A percentile compares a stretch with the other conserved stretches of the same genome.
phyloP scores from a whole-genome alignment of 1,284 basidiomycete species.

The Peniophora sp. region DNA sequence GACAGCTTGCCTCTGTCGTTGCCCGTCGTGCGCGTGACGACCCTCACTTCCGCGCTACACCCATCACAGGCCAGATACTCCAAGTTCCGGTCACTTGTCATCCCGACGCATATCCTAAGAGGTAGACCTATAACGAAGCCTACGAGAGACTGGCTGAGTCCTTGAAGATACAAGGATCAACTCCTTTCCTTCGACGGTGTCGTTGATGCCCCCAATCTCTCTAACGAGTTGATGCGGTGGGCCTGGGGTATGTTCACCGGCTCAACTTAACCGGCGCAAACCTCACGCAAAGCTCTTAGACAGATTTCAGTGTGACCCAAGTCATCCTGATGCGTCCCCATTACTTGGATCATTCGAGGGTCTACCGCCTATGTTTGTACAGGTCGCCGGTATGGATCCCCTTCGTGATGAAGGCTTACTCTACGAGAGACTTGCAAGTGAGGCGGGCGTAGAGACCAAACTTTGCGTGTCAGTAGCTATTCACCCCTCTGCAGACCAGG shows the following conservation, averaged over 20 bases:
- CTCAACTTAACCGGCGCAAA: neutral
- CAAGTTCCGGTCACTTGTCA: constrained; percentile 7
- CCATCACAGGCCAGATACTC: constrained; percentile 10
- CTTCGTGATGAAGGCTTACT: constrained; percentile 17
- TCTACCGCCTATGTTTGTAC: constrained; percentile 13
- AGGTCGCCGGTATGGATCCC: constrained; percentile 14
- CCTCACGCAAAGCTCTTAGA: no score
- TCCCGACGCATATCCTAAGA: constrained; percentile 7
- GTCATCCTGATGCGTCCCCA: constrained; percentile 11
- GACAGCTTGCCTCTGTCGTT: constrained; percentile 9
- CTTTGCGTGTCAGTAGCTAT: constrained; percentile 13
- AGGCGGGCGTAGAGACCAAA: constrained; percentile 9
- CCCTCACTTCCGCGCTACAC: constrained; percentile 4
- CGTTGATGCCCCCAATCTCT: constrained; percentile 4
- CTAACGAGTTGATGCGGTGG: neutral
- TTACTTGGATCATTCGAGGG: constrained; percentile 11
- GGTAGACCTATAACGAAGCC: no score
- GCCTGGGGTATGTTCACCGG: neutral
- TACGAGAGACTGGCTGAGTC: no score
- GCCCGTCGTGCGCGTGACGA: constrained; percentile 10
- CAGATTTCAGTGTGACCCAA: neutral
- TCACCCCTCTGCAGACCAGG: neutral
- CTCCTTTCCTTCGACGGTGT: constrained; percentile 7
- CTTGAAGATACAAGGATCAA: neutral
- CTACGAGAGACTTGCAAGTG: constrained; percentile 13